Evolutionary conservation across 805 yeast genomes (phyloP).

Genomic region (Teunomyces lycoperdinae): DNA sequence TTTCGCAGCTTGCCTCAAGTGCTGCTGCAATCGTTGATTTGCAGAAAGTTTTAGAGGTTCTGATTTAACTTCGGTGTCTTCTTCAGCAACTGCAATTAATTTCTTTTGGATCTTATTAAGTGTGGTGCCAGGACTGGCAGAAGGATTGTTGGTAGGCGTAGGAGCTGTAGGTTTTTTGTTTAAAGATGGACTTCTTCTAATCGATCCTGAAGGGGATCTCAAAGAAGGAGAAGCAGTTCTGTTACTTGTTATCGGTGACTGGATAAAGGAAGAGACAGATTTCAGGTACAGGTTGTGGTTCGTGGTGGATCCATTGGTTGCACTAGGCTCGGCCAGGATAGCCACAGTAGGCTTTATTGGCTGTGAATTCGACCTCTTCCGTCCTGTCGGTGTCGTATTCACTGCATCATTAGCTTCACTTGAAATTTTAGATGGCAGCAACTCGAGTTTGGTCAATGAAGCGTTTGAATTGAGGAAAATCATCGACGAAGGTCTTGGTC

Average conservation of each 20-base stretch:
- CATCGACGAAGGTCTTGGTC: constrained; percentile 25
- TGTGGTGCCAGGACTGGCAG: constrained; percentile 6
- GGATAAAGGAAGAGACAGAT: too few species aligned
- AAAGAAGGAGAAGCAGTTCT: constrained; percentile 9
- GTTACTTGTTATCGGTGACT: background rate
- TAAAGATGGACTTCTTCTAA: constrained; percentile 11
- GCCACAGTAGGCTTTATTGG: constrained; percentile 15
- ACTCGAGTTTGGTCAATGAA: constrained; percentile 13
- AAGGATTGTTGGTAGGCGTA: background rate
- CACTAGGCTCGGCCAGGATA: constrained; percentile 5
- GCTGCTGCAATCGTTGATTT: constrained; percentile 38
- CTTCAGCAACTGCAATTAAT: constrained; percentile 19
- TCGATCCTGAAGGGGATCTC: constrained; percentile 21
- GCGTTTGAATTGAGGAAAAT: constrained; percentile 20
- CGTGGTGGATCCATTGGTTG: constrained; percentile 20
- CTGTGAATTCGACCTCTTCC: constrained; percentile 38
- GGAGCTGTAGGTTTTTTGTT: constrained; percentile 5
- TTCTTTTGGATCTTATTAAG: constrained; percentile 13
- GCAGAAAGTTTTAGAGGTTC: constrained; percentile 26
- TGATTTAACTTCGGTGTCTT: constrained; percentile 8
- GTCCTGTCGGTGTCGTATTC: constrained; percentile 13
- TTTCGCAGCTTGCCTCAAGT: constrained; percentile 36
- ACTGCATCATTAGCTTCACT: constrained; percentile 2
- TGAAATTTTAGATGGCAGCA: background rate
- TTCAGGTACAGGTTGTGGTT: too few species aligned